phyloP scores from a whole-genome alignment of 768 basidiomycete genomes.

The Strobilomyces confusus region DNA sequence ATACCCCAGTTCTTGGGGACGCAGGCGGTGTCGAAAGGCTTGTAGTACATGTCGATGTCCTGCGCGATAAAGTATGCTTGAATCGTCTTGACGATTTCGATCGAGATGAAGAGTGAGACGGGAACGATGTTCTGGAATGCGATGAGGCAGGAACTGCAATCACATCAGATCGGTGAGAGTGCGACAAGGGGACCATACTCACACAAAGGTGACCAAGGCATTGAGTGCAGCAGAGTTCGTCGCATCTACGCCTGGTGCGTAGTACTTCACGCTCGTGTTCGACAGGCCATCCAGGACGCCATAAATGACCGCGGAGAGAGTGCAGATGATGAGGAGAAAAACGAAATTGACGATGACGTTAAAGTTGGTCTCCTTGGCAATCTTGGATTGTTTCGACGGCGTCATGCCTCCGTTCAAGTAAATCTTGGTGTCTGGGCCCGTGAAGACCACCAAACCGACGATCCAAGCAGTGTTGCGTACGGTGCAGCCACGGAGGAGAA shows the following conservation, averaged over 20 bases:
- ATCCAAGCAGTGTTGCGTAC: constrained; percentile 90
- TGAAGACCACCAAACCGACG: constrained; percentile 91
- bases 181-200: constrained; percentile 32
- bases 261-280: constrained; percentile 67
- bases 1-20: constrained; percentile 98
- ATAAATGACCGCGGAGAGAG: constrained; percentile 68
- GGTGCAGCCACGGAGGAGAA: constrained; percentile 87
- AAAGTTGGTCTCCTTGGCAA: constrained; percentile 97
- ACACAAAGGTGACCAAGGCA: constrained; percentile 89
- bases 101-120: constrained; percentile 93
- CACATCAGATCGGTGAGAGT: constrained; percentile 1
- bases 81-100: constrained; percentile 97
- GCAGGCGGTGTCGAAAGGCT: constrained; percentile 79
- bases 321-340: constrained; percentile 73
- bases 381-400: constrained; percentile 95
- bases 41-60: constrained; percentile 95
- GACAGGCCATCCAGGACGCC: constrained; percentile 62
- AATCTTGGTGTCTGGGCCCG: constrained; percentile 89
- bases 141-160: constrained; percentile 78
- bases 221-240: constrained; percentile 62
- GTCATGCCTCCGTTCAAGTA: constrained; percentile 91
- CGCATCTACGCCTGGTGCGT: constrained; percentile 63
- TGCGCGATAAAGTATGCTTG: constrained; percentile 96
- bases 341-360: constrained; percentile 94
- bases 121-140: constrained; percentile 98